Percentiles rank a stretch among this genome's conserved stretches.
Conservation (phyloP, 306 rosid species). For the Albizia julibrissin region DNA sequence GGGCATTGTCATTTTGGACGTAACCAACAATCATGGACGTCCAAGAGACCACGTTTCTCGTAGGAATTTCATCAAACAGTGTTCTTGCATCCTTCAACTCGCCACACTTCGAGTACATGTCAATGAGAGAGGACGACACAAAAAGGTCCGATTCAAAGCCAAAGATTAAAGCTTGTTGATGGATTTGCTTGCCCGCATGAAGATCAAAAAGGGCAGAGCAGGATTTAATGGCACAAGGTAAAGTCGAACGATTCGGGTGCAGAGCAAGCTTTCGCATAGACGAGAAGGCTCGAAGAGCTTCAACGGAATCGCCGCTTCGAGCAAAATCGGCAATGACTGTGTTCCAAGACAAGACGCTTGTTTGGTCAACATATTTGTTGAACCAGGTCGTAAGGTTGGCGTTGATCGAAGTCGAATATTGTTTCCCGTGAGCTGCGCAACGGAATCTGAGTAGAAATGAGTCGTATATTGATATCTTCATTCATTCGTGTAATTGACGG, state of each 20-base stretch:
- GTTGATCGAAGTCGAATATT: conserved; percentile 38
- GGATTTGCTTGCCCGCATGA: conserved; percentile 65
- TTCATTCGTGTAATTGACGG: not conserved
- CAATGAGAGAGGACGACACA: conserved; percentile 75
- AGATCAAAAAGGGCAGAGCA: conserved; percentile 75
- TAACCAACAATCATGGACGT: conserved; percentile 70
- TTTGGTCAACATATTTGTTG: conserved; percentile 69
- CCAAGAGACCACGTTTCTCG: conserved; percentile 78
- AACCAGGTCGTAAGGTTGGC: conserved; percentile 61
- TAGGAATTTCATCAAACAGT: conserved; percentile 76
- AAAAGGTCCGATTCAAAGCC: conserved; percentile 66
- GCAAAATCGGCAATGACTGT: conserved; percentile 75
- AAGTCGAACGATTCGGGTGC: conserved; percentile 63
- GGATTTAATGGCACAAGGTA: conserved; percentile 83
- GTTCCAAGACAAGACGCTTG: conserved; percentile 75
- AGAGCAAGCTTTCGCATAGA: conserved; percentile 82
- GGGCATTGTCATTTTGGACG: conserved; percentile 53
- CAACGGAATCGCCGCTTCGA: conserved; percentile 69
- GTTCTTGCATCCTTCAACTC: conserved; percentile 49
- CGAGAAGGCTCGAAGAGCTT: conserved; percentile 77
- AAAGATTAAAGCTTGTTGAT: conserved; percentile 73
- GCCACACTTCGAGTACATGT: conserved; percentile 79
- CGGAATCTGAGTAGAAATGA: not conserved
- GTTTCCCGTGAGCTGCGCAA: conserved; percentile 23
- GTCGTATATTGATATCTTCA: not conserved